A percentile compares a stretch with the other conserved stretches of the same genome.
Conservation (phyloP, 441 rosid genomes). For the Gossypium gossypioides region DNA sequence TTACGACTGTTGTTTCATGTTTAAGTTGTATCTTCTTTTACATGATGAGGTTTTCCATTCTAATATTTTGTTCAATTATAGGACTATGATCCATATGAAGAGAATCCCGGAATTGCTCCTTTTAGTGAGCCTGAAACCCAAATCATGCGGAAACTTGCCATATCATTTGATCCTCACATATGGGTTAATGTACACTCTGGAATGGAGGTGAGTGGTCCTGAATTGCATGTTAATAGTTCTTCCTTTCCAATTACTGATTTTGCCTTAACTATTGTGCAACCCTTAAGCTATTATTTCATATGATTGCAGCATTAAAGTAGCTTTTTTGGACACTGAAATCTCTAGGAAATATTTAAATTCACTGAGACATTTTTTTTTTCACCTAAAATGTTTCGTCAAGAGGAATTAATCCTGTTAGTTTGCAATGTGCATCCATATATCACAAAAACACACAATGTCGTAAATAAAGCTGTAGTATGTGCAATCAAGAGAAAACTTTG, state of each 20-base stretch:
- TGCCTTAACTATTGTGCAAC: background rate
- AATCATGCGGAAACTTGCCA: constrained; percentile 81
- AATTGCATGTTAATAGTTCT: background rate
- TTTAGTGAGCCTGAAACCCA: constrained; percentile 96
- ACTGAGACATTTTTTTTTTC: background rate
- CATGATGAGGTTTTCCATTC: background rate
- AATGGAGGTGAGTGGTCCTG: constrained; percentile 63
- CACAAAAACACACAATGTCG: background rate
- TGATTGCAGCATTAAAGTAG: background rate
- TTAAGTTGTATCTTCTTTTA: background rate
- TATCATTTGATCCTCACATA: constrained; percentile 83
- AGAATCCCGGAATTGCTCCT: constrained; percentile 88
- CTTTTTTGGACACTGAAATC: background rate
- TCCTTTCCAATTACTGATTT: background rate
- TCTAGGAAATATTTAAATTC: background rate
- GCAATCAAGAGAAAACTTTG: background rate
- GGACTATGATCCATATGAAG: constrained; percentile 98
- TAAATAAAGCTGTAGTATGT: background rate
- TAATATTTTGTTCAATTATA: constrained; percentile 18
- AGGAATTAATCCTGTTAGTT: background rate
- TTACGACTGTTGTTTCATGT: background rate
- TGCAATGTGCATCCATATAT: background rate
- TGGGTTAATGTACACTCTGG: constrained; percentile 98
- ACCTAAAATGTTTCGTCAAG: background rate
- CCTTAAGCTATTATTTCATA: background rate